Percentiles rank a stretch among this genome's conserved stretches.
Evolutionary conservation across 116 monocot species (phyloP).

Genomic region (Thalassia testudinum): DNA sequence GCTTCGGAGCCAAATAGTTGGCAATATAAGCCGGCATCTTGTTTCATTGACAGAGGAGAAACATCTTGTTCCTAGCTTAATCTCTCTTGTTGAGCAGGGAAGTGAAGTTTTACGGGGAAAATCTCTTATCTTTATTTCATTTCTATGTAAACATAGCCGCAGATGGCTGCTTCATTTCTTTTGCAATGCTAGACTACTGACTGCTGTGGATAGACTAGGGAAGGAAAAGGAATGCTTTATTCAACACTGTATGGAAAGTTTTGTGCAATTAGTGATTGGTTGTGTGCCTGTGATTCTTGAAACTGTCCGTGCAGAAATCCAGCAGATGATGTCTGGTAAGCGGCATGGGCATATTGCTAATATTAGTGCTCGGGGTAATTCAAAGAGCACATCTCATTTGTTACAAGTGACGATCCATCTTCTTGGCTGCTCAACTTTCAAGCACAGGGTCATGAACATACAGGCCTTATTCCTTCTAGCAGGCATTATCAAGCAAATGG

Average conservation of each 20-base stretch:
- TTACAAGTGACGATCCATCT: conserved; percentile 87
- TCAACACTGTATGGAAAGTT: conserved; percentile 50
- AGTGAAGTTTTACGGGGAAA: conserved; percentile 83
- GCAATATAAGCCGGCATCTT: conserved; percentile 42
- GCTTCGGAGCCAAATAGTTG: conserved; percentile 23
- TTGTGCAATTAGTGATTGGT: conserved; percentile 45
- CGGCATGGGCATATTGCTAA: conserved; percentile 40
- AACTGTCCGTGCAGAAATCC: conserved; percentile 59
- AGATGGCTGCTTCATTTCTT: conserved; percentile 82
- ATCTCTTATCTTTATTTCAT: conserved; percentile 69
- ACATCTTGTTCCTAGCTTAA: conserved; percentile 42
- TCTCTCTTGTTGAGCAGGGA: conserved; percentile 77
- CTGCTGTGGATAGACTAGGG: conserved; percentile 53
- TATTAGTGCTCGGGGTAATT: conserved; percentile 37
- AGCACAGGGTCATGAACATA: conserved; percentile 43
- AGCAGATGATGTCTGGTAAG: conserved; percentile 63
- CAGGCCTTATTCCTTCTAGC: conserved; percentile 68
- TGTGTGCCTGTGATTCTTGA: conserved; percentile 66
- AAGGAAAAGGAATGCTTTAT: conserved; percentile 78
- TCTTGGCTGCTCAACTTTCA: conserved; percentile 76
- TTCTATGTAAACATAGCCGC: conserved; percentile 80
- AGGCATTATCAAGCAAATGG: conserved; percentile 66
- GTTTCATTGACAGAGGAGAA: conserved; percentile 63
- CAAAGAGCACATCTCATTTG: conserved; percentile 47
- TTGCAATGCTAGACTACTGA: conserved; percentile 67